phyloP scores from a whole-genome alignment of 2,329 filamentous ascomycete species.

The Colletotrichum destructivum region DNA sequence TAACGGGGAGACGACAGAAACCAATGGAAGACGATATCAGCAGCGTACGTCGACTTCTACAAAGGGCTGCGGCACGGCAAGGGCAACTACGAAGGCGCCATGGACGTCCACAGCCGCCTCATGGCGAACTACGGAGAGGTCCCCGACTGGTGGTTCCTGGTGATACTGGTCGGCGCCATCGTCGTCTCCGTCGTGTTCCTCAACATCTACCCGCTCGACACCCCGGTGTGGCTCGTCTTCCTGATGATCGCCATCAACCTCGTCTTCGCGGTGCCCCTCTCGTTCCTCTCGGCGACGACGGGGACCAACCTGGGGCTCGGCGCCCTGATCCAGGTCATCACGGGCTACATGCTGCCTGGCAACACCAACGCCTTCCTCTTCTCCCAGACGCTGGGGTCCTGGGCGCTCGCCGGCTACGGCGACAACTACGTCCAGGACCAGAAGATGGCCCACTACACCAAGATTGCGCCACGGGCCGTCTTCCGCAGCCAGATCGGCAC shows the following conservation, averaged over 20 bases:
- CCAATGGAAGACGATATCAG: conserved; percentile 55
- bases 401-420: conserved; percentile 59
- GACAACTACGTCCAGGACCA: conserved; percentile 55
- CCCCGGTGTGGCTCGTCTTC: conserved; percentile 51
- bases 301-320: conserved; percentile 60
- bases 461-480: conserved; percentile 52
- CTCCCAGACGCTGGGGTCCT: conserved; percentile 38
- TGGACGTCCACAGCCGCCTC: conserved; percentile 59
- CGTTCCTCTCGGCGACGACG: conserved; percentile 61
- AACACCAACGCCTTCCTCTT: conserved; percentile 52
- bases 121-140: conserved; percentile 63
- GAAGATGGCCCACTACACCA: conserved; percentile 54
- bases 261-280: conserved; percentile 60
- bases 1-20: conserved; percentile 44
- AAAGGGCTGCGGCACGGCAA: conserved; percentile 55
- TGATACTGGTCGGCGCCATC: conserved; percentile 54
- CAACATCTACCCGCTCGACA: conserved; percentile 48
- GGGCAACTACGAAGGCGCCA: conserved; percentile 59
- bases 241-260: conserved; percentile 54
- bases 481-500: conserved; percentile 60
- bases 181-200: conserved; percentile 53
- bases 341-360: conserved; percentile 58
- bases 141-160: conserved; percentile 65
- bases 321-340: conserved; percentile 60
- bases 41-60: conserved; percentile 58